Evolutionary conservation across 768 basidiomycete species (phyloP), one percentile per base, ranked within the genome.

Genomic region (Lentinus brumalis): DNA sequence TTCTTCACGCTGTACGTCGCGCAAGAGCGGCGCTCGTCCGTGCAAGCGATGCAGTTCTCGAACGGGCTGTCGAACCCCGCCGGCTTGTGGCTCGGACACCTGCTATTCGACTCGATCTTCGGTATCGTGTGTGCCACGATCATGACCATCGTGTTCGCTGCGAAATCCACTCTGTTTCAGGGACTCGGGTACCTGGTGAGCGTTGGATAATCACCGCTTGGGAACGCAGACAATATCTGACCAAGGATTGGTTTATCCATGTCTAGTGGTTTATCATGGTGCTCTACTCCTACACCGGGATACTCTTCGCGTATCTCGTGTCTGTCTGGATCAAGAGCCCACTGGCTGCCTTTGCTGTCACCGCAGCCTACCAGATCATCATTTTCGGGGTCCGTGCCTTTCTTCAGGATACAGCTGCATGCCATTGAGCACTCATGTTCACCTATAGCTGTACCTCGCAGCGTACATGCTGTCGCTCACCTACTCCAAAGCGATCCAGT

Each of bases 21-120:
- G 0, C 80, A 79, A 61, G 91, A 93, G 68, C 83, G 88, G 8
- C 80, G 84, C 1, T 84, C 86, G 0, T 84, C 85, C 1, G 88
- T 92, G 1, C 89, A 92, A 69, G 87, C 89, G 4, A 93, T 92
- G 88, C 91, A 92, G 67, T 76, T 88, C 40, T 89, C 87, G 39
- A 91, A 92, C 70, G 91, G 91, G 1, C 72, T 92, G 29, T 80
- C 85, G 1, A 79, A 91, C 66, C 86, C 88, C 21, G 71, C 84
- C 49, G 89, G 87, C 3, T 76, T 92, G 47, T 91, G 90, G 89
- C 75, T 93, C 4, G 91, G 91, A 3, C 91, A 93, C 72, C 78
- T 92, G 12, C 75, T 88, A 69, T 91, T 89, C 72, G 91, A 93
- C 66, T 78, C 83, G 8, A 78, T 88, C 9, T 80, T 83, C 60